These are phyloP conservation scores for Gracilaria domingensis DNA, from an alignment of 23 red algal genomes.

Conservation along the genomic window DNA sequence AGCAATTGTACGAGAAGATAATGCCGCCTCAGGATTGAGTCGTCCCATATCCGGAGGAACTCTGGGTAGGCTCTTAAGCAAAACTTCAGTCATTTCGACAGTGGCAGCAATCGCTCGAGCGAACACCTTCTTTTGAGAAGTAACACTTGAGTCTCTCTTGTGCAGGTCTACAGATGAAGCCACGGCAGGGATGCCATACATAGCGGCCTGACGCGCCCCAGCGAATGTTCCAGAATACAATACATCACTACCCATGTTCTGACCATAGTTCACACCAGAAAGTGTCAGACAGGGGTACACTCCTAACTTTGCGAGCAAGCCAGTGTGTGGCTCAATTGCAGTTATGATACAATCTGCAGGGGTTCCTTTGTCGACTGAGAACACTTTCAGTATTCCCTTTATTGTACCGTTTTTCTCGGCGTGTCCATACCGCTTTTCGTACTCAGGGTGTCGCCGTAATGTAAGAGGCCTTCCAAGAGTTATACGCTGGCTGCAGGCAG, in stretches of 20 bases:
- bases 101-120: constrained; percentile 40
- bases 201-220: constrained; percentile 88
- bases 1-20: constrained; percentile 5
- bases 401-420: neutral
- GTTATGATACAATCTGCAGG: constrained; percentile 94
- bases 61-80: constrained; percentile 21
- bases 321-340: constrained; percentile 71
- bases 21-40: neutral
- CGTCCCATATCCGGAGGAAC: constrained; percentile 32
- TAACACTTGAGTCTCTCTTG: neutral
- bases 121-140: neutral
- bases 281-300: constrained; percentile 66
- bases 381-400: constrained; percentile 58
- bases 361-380: constrained; percentile 78
- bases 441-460: constrained; percentile 58
- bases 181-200: constrained; percentile 92
- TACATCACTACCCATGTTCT: constrained; percentile 92
- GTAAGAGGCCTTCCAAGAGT: constrained; percentile 71
- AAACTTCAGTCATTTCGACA: constrained; percentile 22
- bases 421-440: constrained; percentile 28
- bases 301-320: constrained; percentile 63
- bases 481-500: constrained; percentile 91
- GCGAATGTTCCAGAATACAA: constrained; percentile 98
- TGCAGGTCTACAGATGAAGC: constrained; percentile 75
- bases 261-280: constrained; percentile 91